A percentile compares a stretch with the other conserved stretches of the same genome.
Evolutionary conservation across 108 stramenopile species (phyloP).

Genomic region (Bacterosira constricta): DNA sequence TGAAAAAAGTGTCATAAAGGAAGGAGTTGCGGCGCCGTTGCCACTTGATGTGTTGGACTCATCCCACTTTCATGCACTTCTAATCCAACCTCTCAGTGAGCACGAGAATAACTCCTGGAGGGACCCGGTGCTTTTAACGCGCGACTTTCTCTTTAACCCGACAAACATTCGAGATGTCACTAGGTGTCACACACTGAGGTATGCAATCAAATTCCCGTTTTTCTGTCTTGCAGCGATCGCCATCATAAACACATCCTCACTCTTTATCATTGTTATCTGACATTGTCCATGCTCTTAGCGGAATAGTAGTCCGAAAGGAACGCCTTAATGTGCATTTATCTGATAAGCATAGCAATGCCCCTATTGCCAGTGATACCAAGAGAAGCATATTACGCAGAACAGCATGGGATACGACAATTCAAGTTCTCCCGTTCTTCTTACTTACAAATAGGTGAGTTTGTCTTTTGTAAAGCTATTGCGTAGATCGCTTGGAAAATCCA

Average conservation of each 20-base stretch:
- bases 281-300: too few relatives aligned
- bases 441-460: conserved; percentile 25
- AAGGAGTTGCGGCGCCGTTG: neutral
- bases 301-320: conserved; percentile 22
- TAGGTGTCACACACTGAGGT: conserved; percentile 27
- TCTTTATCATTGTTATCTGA: too few relatives aligned
- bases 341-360: neutral
- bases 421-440: conserved; percentile 22
- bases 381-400: neutral
- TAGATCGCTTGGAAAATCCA: too few relatives aligned
- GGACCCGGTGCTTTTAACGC: conserved; percentile 32
- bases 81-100: conserved; percentile 25
- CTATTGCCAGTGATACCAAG: neutral
- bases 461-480: too few relatives aligned
- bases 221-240: too few relatives aligned
- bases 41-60: conserved; percentile 22
- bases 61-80: conserved; percentile 10
- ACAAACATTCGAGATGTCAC: conserved; percentile 15
- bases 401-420: conserved; percentile 21
- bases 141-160: conserved; percentile 36
- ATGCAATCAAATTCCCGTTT: too few relatives aligned
- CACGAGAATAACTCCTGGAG: conserved; percentile 23
- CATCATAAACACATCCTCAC: too few relatives aligned
- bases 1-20: conserved; percentile 1
- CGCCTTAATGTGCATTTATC: conserved; percentile 19